Evolutionary conservation across 495 filamentous ascomycete species (phyloP), one percentile per base, ranked within the genome.

Genomic region (Evernia prunastri): DNA sequence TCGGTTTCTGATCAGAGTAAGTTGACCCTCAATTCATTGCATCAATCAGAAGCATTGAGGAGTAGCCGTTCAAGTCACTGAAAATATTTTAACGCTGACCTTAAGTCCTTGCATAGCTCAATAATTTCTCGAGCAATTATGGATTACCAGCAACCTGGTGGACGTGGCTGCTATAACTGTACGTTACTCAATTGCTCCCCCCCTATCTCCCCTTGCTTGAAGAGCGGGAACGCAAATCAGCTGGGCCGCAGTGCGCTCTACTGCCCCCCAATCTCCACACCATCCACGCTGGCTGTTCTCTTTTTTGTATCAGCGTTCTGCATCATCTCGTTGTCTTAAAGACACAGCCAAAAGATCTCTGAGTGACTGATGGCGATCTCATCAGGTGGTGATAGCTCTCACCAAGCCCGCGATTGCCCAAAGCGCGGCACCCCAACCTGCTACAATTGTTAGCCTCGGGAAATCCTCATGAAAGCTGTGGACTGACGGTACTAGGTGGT

Each of bases 361-460:
- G 49, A 15, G 25, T 53, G 27, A 53, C 49, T 15, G 7, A 27
- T 18, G 35, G 63, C 67, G 1, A 45, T 64, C 54, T 66, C 54
- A 33, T 27, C 58, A 92, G 89, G 89, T 74, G 89, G 89, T 73
- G 88, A 90, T 75, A 76, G 82, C 64, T 82, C 86, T 66, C 89
- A 92, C 74, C 88, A 89, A 89, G 90, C 92, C 69, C 91, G 92
- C 71, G 93, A 97, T 70, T 97, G 93, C 83, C 92, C 93, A 68
- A 92, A 88, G 82, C 90, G 92, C 79, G 91, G 90, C 65, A 90
- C 87, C 63, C 89, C 92, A 54, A 95, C 92, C 73, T 97, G 93
- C 82, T 92, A 90, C 78, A 91, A 91, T 80, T 92, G 89, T 40
- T 36, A 40, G 35, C 23, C 23, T 5, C 10, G 18, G 39, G 56